Conservation (phyloP, 306 rosid genomes). For the Trifolium pratense region DNA sequence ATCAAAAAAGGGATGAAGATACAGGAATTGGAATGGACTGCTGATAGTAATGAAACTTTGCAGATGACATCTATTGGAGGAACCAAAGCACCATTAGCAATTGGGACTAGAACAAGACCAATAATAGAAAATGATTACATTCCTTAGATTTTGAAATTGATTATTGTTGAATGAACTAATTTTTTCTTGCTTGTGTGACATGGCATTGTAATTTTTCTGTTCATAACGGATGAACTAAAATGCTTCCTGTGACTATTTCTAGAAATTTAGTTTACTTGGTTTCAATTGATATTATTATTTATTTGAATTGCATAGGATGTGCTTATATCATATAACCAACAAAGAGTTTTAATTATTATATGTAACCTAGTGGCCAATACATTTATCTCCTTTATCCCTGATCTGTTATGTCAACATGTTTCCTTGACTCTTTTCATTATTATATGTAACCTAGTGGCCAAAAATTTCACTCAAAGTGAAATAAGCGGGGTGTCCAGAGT, state of each 20-base stretch:
- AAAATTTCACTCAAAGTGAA: no score
- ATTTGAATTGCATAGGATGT: conserved; percentile 24
- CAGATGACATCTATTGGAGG: conserved; percentile 52
- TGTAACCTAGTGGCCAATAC: no score
- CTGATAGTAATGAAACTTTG: conserved; percentile 51
- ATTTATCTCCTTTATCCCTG: background rate
- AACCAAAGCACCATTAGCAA: conserved; percentile 63
- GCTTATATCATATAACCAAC: conserved; percentile 5
- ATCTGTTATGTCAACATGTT: background rate
- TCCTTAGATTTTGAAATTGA: conserved; percentile 48
- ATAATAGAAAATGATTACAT: conserved; percentile 58
- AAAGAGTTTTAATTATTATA: background rate
- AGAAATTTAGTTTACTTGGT: conserved; percentile 38
- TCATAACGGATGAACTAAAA: conserved; percentile 40
- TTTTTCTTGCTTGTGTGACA: conserved; percentile 5
- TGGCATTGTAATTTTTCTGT: conserved; percentile 35
- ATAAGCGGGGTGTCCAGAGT: no score
- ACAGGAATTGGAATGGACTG: conserved; percentile 55
- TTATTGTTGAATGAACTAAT: conserved; percentile 5
- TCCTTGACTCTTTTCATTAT: background rate
- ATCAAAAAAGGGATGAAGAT: conserved; percentile 41
- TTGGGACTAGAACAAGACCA: conserved; percentile 66
- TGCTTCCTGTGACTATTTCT: conserved; percentile 7
- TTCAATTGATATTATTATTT: conserved; percentile 23
- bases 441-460: no score